Conservation (phyloP, 306 rosid genomes). For the Myrica gale region DNA sequence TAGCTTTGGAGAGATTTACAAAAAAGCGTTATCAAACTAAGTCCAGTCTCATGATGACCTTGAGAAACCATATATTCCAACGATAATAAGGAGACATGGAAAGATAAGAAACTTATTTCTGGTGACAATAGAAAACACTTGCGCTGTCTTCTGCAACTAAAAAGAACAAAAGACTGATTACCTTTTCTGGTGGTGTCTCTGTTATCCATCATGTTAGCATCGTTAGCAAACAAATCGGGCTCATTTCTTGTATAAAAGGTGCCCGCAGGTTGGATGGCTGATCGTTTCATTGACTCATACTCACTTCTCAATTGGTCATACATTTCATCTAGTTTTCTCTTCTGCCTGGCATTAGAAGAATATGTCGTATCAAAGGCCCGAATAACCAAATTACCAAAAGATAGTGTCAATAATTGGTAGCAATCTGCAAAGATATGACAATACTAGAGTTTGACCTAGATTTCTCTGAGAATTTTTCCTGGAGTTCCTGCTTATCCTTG, state of each 20-base stretch:
- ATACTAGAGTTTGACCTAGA: constrained; percentile 55
- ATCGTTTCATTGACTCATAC: constrained; percentile 68
- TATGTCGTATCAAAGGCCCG: constrained; percentile 11
- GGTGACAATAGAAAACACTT: constrained; percentile 10
- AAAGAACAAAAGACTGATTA: constrained; percentile 35
- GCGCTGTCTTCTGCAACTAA: constrained; percentile 5
- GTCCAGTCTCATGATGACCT: constrained; percentile 10
- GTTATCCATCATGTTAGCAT: constrained; percentile 61
- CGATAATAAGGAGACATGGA: not conserved
- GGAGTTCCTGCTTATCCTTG: constrained; percentile 98
- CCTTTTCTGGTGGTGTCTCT: constrained; percentile 82
- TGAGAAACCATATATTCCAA: constrained; percentile 6
- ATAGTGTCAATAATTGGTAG: constrained; percentile 2
- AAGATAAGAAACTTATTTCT: not conserved
- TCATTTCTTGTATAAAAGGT: constrained; percentile 88
- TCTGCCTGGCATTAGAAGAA: constrained; percentile 64
- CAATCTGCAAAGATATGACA: not conserved
- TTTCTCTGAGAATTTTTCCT: constrained; percentile 94
- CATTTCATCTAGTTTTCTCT: constrained; percentile 99
- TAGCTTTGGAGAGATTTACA: constrained; percentile 66
- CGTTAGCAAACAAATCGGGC: constrained; percentile 72
- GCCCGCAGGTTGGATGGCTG: constrained; percentile 79
- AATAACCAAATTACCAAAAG: constrained; percentile 19
- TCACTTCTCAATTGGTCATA: constrained; percentile 91
- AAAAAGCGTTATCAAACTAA: constrained; percentile 21